These are phyloP conservation scores for Solanum peruvianum DNA, from an alignment of 257 asterid species.

Conservation along the genomic window DNA sequence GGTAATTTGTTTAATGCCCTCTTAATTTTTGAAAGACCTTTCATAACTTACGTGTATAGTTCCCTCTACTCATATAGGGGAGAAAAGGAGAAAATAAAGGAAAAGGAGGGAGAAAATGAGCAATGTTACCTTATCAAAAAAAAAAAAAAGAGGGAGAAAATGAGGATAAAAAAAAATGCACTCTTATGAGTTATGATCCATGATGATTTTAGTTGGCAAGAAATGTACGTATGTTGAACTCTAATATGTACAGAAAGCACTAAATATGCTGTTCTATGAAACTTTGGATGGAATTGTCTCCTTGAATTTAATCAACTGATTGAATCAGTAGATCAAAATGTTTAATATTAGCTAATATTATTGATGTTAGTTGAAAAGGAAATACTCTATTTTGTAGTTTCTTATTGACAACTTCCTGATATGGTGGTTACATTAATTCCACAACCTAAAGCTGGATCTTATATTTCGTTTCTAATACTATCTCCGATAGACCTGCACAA, in stretches of 20 bases:
- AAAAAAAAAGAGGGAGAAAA: background rate
- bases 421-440: background rate
- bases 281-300: background rate
- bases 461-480: background rate
- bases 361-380: background rate
- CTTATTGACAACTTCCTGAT: background rate
- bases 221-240: background rate
- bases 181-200: background rate
- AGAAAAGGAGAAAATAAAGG: background rate
- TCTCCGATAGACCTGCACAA: background rate
- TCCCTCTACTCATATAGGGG: background rate
- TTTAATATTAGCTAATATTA: background rate
- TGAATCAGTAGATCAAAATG: background rate
- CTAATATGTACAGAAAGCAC: background rate
- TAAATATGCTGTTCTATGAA: background rate
- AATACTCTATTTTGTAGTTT: background rate
- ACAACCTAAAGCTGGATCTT: background rate
- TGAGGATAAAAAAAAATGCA: background rate
- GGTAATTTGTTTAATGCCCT: constrained; percentile 28
- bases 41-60: background rate
- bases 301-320: background rate
- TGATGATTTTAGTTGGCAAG: background rate
- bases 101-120: background rate
- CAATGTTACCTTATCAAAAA: background rate
- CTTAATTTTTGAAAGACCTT: background rate